phyloP scores from a whole-genome alignment of 805 yeast species.

The Tetrapisispora nanseiensis region DNA sequence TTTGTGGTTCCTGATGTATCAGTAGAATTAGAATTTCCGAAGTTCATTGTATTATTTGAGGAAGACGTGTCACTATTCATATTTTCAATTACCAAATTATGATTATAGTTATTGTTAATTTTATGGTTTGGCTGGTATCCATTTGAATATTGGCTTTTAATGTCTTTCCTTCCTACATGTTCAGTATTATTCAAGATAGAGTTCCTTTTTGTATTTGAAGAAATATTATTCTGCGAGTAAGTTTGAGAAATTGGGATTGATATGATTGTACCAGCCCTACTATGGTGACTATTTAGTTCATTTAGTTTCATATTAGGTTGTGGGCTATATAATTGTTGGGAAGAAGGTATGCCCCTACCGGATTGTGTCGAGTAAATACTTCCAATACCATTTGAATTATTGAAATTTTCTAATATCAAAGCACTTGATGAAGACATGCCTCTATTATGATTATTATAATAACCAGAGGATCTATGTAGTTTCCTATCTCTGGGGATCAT shows the following conservation, averaged over 20 bases:
- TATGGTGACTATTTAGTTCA: no score
- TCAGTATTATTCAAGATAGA: neutral
- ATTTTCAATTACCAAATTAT: neutral
- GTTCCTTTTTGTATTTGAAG: neutral
- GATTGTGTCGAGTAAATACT: neutral
- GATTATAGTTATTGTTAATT: no score
- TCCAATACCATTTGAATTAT: neutral
- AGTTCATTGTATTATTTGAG: neutral
- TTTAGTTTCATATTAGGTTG: no score
- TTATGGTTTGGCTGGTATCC: no score
- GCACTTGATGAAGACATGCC: neutral
- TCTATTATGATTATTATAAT: neutral
- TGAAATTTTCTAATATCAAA: slow-evolving; percentile 1
- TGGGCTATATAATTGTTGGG: neutral
- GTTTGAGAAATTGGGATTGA: neutral
- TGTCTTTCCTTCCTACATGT: neutral
- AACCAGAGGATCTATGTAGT: neutral
- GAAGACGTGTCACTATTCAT: neutral
- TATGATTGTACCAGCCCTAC: neutral
- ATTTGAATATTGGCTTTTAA: no score
- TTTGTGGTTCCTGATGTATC: neutral
- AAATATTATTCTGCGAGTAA: neutral
- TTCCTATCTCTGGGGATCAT: neutral
- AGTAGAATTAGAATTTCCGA: neutral
- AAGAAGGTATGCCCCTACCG: neutral